Evolutionary conservation across 2,329 filamentous ascomycete species (phyloP).

Genomic region (Leptographium wingfieldii): DNA sequence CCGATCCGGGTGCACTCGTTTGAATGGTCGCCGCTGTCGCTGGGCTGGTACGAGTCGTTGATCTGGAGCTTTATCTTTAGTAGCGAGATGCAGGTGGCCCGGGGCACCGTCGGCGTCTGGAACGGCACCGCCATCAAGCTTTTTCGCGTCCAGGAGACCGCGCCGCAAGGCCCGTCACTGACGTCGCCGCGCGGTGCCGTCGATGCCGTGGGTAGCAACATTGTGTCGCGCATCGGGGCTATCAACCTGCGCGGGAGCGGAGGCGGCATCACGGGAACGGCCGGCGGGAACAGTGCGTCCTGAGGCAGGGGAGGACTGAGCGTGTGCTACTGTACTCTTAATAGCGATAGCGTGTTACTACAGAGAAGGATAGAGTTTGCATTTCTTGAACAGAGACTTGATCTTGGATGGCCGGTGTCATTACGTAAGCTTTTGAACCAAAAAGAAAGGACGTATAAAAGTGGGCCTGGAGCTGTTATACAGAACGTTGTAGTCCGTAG

Average conservation of each 20-base stretch:
- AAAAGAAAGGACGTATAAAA: not conserved
- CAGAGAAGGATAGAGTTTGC: not conserved
- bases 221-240: slow-evolving; percentile 75
- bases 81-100: slow-evolving; percentile 75
- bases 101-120: slow-evolving; percentile 86
- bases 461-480: not conserved
- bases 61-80: slow-evolving; percentile 91
- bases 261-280: slow-evolving; percentile 11
- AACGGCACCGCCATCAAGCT: slow-evolving; percentile 80
- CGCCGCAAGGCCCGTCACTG: slow-evolving; percentile 65
- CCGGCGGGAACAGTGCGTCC: not conserved
- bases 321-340: not conserved
- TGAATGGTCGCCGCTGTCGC: slow-evolving; percentile 79
- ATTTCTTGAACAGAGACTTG: not conserved
- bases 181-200: slow-evolving; percentile 81
- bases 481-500: not conserved
- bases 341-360: not conserved
- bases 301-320: not conserved
- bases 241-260: slow-evolving; percentile 52
- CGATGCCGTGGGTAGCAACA: slow-evolving; percentile 81
- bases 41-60: slow-evolving; percentile 93
- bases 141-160: slow-evolving; percentile 80
- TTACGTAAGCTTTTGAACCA: not conserved
- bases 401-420: not conserved
- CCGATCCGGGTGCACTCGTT: slow-evolving; percentile 72